Evolutionary conservation across 2,329 filamentous ascomycete species (phyloP), one percentile per base, ranked within the genome.

Genomic region (Achaetomium macrosporum): DNA sequence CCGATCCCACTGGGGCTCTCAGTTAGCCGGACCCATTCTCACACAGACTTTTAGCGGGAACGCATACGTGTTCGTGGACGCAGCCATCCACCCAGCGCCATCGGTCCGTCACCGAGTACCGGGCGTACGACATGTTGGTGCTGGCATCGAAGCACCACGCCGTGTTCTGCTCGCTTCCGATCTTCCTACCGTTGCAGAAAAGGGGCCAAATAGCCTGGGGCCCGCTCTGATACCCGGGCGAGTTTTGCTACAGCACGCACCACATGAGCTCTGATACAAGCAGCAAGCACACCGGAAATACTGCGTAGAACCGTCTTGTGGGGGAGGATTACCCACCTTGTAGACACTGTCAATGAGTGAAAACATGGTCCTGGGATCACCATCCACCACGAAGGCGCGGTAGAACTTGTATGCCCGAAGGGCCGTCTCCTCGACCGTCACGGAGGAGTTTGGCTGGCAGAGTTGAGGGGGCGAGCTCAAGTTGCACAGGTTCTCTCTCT

Each of bases 61-160:
- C 8, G 65, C 68, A 31, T 63, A 71, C 69, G 48, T 71, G 69
- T 57, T 71, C 69, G 43, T 72, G 68, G 37, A 72, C 69, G 41
- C 69, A 72, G 2, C 69, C 69, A 42, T 62, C 68, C 33, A 72
- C 61, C 69, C 69, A 72, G n/a, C 60, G 62, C 69, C 69, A 72
- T 46, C 69, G 53, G 55, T 72, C 69, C 2, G 63, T 66, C 1
- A 62, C 66, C 30, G 65, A 66, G 59, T 72, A 72, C 53, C 57
- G 61, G 2, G 69, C 69, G 43, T 70, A 72, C 44, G 68, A 71
- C 69, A 72, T 72, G 59, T 69, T 70, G 17, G 68, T 70, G 57
- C 62, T 63, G 17, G 67, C 65, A 48, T 69, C 68, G 51, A 71
- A 70, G 55, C 68, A 71, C 69, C 68, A 71, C 8, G 49, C 53